Conservation (phyloP, 192 early-diverging fungal species). For the Rhizophlyctis rosea region DNA sequence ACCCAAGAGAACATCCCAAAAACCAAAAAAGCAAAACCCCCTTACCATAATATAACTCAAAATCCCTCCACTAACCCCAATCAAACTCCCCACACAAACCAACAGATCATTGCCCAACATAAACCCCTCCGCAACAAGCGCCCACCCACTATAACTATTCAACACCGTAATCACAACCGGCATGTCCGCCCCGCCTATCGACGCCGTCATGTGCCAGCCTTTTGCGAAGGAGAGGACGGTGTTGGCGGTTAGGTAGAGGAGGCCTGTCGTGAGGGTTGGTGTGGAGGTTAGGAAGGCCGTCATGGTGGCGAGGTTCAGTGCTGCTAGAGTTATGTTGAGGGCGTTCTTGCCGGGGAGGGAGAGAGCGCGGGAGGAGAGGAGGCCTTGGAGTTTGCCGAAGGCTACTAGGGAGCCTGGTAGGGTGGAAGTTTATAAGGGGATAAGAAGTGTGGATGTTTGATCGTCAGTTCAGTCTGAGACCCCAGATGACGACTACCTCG, state of each 20-base stretch:
- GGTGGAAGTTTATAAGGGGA: conserved; percentile 6
- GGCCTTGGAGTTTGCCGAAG: conserved; percentile 32
- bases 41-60: conserved; percentile 36
- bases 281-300: conserved; percentile 16
- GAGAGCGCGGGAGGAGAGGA: conserved; percentile 24
- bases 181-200: conserved; percentile 38
- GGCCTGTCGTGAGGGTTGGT: conserved; percentile 12
- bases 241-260: conserved; percentile 27
- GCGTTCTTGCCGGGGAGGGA: conserved; percentile 34
- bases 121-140: conserved; percentile 35
- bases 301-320: conserved; percentile 22
- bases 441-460: no score
- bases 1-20: conserved; percentile 7
- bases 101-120: conserved; percentile 36
- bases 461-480: no score
- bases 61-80: conserved; percentile 37
- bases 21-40: not conserved
- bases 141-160: conserved; percentile 41
- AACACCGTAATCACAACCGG: conserved; percentile 40
- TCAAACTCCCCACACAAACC: conserved; percentile 32
- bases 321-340: conserved; percentile 26
- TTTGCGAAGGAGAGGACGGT: conserved; percentile 26
- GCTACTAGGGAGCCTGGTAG: conserved; percentile 29
- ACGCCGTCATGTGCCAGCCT: conserved; percentile 36
- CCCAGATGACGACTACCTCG: no score